A percentile compares a stretch with the other conserved stretches of the same genome.
These are phyloP conservation scores for Isochrysis galbana DNA, from an alignment of 78 protist genomes.

Conservation along the genomic window DNA sequence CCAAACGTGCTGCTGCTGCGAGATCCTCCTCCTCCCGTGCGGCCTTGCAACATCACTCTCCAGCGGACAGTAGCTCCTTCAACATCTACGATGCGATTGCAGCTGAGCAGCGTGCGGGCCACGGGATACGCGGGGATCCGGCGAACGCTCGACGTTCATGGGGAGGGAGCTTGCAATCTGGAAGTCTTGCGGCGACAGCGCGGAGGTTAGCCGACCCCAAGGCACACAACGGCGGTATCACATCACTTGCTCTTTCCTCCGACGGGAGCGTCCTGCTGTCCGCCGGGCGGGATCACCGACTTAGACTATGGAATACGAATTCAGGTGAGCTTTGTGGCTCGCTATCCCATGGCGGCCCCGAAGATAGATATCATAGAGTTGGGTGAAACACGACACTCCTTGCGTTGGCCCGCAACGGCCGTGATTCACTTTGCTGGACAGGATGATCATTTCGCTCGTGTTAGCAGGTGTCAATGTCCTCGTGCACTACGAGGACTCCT, in stretches of 20 bases:
- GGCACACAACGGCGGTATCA: neutral
- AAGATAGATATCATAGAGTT: no score
- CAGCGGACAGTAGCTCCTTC: no score
- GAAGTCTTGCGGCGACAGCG: neutral
- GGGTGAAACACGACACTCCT: neutral
- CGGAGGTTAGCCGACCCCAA: neutral
- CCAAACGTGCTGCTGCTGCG: neutral
- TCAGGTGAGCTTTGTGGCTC: neutral
- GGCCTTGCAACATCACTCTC: no score
- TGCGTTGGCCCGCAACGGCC: neutral
- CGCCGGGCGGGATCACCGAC: neutral
- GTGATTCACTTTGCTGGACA: no score
- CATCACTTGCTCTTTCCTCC: neutral
- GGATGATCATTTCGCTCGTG: no score
- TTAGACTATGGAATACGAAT: neutral
- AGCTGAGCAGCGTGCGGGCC: no score
- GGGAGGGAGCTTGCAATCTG: no score
- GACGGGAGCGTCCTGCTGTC: neutral
- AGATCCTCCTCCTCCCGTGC: no score
- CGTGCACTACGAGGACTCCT: neutral
- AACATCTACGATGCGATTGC: no score
- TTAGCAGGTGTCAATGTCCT: neutral
- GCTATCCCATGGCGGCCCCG: no score
- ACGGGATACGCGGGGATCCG: no score
- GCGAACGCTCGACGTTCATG: no score